Evolutionary conservation across 2,329 filamentous ascomycete genomes (phyloP).

Genomic region (Boeremia lycopersici): DNA sequence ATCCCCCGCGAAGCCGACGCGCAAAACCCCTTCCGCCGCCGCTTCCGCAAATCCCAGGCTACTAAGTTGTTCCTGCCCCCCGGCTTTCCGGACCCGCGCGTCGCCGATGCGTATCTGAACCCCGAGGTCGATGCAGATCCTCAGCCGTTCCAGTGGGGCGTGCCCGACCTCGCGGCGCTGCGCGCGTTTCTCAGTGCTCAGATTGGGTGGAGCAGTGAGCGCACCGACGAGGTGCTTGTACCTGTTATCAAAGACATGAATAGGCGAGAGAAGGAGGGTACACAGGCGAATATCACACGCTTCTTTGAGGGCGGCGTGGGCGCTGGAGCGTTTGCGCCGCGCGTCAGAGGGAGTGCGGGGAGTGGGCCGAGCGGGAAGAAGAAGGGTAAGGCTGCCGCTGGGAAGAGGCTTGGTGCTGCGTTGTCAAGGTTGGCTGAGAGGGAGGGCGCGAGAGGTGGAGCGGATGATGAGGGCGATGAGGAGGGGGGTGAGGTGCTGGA

Average conservation of each 20-base stretch:
- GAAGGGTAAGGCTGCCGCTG: constrained; percentile 37
- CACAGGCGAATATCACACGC: constrained; percentile 93
- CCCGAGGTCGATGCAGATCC: constrained; percentile 84
- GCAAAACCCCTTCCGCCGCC: constrained; percentile 73
- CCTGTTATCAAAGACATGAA: constrained; percentile 98
- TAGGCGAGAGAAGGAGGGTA: constrained; percentile 82
- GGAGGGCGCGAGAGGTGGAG: constrained; percentile 33
- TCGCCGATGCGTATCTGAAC: constrained; percentile 81
- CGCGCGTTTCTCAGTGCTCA: constrained; percentile 86
- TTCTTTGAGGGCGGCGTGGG: constrained; percentile 82
- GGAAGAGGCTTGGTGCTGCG: constrained; percentile 44
- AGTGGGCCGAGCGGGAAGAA: constrained; percentile 62
- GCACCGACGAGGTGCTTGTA: constrained; percentile 93
- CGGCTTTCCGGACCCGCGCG: constrained; percentile 76
- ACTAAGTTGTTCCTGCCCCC: constrained; percentile 86
- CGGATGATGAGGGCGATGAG: constrained; percentile 24
- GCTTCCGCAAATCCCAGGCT: constrained; percentile 79
- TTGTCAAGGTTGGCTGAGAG: constrained; percentile 39
- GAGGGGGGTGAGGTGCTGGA: constrained; percentile 17
- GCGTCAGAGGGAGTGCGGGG: constrained; percentile 63
- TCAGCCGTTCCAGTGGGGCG: constrained; percentile 90
- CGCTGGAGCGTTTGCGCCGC: constrained; percentile 73
- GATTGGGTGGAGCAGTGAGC: constrained; percentile 89
- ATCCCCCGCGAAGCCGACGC: constrained; percentile 65
- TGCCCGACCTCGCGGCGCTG: constrained; percentile 87